These are phyloP conservation scores for Candida silvatica DNA, from an alignment of 805 yeast species.

Conservation along the genomic window DNA sequence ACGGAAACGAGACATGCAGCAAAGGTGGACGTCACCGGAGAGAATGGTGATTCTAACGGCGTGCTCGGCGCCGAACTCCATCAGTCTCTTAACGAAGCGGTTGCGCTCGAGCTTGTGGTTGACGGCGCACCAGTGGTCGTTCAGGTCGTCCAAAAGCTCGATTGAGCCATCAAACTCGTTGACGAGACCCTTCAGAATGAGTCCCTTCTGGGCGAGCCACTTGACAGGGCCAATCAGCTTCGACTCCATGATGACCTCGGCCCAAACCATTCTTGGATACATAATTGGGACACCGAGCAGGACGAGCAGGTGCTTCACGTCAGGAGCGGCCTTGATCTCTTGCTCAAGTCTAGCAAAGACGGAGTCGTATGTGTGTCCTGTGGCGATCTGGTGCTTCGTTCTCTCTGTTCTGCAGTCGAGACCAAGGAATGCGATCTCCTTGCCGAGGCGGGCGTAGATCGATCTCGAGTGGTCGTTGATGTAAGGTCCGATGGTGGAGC, in stretches of 20 bases:
- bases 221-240: constrained; percentile 55
- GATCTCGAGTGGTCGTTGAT: constrained; percentile 64
- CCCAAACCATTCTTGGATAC: constrained; percentile 89
- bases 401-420: constrained; percentile 94
- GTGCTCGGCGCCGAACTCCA: constrained; percentile 53
- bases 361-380: constrained; percentile 43
- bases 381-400: constrained; percentile 47
- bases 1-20: constrained; percentile 73
- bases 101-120: constrained; percentile 86
- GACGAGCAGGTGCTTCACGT: constrained; percentile 67
- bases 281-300: constrained; percentile 93
- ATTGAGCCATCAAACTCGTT: constrained; percentile 90
- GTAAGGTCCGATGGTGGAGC: constrained; percentile 52
- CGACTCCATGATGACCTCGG: constrained; percentile 68
- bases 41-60: constrained; percentile 76
- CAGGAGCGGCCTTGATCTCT: constrained; percentile 48
- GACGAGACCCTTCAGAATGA: constrained; percentile 62
- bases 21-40: constrained; percentile 90
- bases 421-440: constrained; percentile 62
- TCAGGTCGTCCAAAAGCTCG: constrained; percentile 85
- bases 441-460: constrained; percentile 65
- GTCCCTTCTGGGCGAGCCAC: constrained; percentile 49
- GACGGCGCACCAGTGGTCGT: constrained; percentile 94
- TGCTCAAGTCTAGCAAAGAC: constrained; percentile 50
- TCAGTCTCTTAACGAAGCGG: constrained; percentile 47